Evolutionary conservation across 257 asterid genomes (phyloP).

Genomic region (Cordia subcordata): DNA sequence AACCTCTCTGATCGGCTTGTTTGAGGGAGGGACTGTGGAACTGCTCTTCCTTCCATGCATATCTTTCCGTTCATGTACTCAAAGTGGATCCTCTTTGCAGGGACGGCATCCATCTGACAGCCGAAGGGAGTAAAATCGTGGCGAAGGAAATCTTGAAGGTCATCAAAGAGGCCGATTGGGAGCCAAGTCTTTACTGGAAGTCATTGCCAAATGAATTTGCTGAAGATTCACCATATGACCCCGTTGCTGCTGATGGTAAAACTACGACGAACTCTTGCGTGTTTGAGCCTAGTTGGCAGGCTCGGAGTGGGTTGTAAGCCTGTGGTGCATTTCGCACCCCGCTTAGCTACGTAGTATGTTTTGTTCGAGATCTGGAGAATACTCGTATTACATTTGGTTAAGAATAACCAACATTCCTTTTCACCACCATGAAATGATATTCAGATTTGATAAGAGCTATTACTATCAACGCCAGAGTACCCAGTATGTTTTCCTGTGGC

Average conservation of each 20-base stretch:
- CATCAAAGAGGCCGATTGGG: constrained; percentile 68
- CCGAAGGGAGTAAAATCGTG: constrained; percentile 59
- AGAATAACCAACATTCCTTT: too few relatives aligned
- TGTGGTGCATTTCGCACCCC: neutral
- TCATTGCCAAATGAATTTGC: constrained; percentile 52
- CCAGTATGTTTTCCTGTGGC: too few relatives aligned
- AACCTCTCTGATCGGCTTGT: too few relatives aligned
- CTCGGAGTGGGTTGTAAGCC: constrained; percentile 42
- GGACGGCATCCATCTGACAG: constrained; percentile 76
- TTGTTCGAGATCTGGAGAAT: too few relatives aligned
- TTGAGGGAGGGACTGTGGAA: too few relatives aligned
- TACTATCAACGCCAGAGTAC: too few relatives aligned
- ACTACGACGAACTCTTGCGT: constrained; percentile 31
- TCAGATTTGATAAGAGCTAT: too few relatives aligned
- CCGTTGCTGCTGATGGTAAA: constrained; percentile 45
- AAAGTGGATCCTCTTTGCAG: constrained; percentile 24
- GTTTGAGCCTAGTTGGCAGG: constrained; percentile 43
- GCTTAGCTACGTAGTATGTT: too few relatives aligned
- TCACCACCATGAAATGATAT: too few relatives aligned
- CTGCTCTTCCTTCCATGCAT: too few relatives aligned
- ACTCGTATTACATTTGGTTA: too few relatives aligned
- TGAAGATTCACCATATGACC: constrained; percentile 49
- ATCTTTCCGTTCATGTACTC: neutral
- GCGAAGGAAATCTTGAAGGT: constrained; percentile 65
- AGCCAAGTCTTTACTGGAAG: constrained; percentile 68